These are phyloP conservation scores for Geotrichum klebahnii DNA, from an alignment of 1,139 yeast species.

Conservation along the genomic window DNA sequence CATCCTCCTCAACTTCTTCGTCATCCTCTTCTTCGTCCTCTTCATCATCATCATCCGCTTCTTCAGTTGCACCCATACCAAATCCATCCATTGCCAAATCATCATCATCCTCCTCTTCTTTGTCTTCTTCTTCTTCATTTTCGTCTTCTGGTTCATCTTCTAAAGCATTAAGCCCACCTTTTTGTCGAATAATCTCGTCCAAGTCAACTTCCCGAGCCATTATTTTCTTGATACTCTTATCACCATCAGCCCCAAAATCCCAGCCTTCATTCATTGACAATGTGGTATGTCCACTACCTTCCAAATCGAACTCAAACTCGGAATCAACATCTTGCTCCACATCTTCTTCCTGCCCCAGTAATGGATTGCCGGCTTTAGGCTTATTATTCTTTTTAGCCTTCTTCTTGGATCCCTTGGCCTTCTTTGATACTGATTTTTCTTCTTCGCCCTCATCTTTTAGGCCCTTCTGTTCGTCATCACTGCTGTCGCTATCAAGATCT, in stretches of 20 bases:
- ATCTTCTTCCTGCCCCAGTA: constrained; percentile 30
- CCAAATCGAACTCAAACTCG: constrained; percentile 67
- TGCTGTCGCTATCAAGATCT: constrained; percentile 51
- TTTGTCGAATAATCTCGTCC: constrained; percentile 74
- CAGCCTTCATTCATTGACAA: constrained; percentile 53
- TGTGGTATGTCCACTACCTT: constrained; percentile 54
- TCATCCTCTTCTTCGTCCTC: constrained; percentile 33
- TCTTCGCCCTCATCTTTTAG: constrained; percentile 28
- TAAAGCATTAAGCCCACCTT: constrained; percentile 43
- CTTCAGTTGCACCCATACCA: constrained; percentile 58
- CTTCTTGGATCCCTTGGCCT: constrained; percentile 30
- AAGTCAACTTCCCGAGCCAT: constrained; percentile 63
- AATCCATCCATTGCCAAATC: constrained; percentile 67
- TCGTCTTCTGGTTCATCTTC: constrained; percentile 40
- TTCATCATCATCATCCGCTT: constrained; percentile 31
- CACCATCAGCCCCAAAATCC: constrained; percentile 58
- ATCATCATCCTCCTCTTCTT: constrained; percentile 46
- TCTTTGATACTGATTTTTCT: constrained; percentile 28
- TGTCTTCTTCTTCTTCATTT: constrained; percentile 40
- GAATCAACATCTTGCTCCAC: constrained; percentile 51
- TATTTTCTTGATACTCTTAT: constrained; percentile 35
- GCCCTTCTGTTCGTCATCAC: constrained; percentile 29
- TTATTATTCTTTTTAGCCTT: constrained; percentile 29
- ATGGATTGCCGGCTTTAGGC: constrained; percentile 22
- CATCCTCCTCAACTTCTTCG: constrained; percentile 31